Evolutionary conservation across 2,329 filamentous ascomycete species (phyloP).

Genomic region (Epichloe typhina): DNA sequence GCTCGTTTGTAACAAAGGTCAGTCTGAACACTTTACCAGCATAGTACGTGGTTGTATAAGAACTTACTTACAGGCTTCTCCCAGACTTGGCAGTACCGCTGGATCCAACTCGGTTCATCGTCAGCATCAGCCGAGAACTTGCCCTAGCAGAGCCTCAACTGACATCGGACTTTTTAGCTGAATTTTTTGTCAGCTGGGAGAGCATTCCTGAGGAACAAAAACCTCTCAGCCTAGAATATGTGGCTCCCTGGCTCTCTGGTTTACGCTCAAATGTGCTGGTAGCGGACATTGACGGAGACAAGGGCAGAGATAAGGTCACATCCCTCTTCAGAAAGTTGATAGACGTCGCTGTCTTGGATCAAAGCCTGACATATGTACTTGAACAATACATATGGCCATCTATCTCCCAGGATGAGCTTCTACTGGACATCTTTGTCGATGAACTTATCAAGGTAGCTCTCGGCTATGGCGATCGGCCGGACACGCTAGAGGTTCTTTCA

Average conservation of each 20-base stretch:
- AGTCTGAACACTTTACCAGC: conserved; percentile 8
- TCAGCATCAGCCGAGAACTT: conserved; percentile 51
- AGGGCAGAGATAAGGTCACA: conserved; percentile 51
- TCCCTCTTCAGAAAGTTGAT: conserved; percentile 52
- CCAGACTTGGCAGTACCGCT: conserved; percentile 49
- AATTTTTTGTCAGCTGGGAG: conserved; percentile 65
- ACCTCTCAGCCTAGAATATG: conserved; percentile 52
- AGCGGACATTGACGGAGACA: conserved; percentile 49
- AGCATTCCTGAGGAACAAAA: conserved; percentile 56
- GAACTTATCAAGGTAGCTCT: conserved; percentile 53
- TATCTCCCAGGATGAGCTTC: conserved; percentile 50
- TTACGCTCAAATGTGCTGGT: conserved; percentile 46
- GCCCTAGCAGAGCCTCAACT: conserved; percentile 52
- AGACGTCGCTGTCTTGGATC: conserved; percentile 49
- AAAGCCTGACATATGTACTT: conserved; percentile 44
- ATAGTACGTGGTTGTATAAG: too few species aligned
- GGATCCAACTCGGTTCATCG: conserved; percentile 50
- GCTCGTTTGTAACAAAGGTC: conserved; percentile 49
- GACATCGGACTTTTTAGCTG: conserved; percentile 56
- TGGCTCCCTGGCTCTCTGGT: conserved; percentile 55
- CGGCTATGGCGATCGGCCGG: conserved; percentile 41
- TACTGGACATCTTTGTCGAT: conserved; percentile 54
- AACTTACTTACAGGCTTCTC: not conserved
- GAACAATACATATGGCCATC: conserved; percentile 54
- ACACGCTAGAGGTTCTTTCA: conserved; percentile 45